Conservation (phyloP, 495 filamentous ascomycete genomes). For the Penicillium pancosmium region DNA sequence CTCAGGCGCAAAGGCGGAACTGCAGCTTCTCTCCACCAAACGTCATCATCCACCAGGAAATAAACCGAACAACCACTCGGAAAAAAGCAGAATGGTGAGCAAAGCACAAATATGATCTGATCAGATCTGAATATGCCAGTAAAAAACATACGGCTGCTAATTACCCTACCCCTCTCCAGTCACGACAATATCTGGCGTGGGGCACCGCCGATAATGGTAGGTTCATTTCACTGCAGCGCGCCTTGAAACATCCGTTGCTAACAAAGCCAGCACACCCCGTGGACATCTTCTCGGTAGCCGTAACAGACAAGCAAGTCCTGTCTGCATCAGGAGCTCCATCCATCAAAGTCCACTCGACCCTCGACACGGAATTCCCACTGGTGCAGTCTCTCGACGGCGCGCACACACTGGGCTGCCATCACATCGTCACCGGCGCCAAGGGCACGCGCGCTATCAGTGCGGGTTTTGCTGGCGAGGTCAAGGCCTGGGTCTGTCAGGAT, state of each 20-base stretch:
- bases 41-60: constrained; percentile 17
- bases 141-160: not conserved
- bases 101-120: no score
- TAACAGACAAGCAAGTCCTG: constrained; percentile 74
- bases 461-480: constrained; percentile 85
- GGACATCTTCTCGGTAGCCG: constrained; percentile 87
- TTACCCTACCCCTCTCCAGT: constrained; percentile 54
- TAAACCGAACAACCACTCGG: no score
- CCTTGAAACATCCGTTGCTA: no score
- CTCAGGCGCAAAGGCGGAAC: constrained; percentile 7
- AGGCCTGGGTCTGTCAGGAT: constrained; percentile 70
- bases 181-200: constrained; percentile 94
- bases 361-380: constrained; percentile 69
- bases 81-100: constrained; percentile 2
- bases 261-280: constrained; percentile 68
- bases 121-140: not conserved
- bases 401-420: constrained; percentile 88
- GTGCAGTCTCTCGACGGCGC: constrained; percentile 72
- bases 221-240: constrained; percentile 8
- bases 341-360: constrained; percentile 75
- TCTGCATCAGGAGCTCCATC: constrained; percentile 82
- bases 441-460: constrained; percentile 75
- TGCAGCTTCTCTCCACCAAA: constrained; percentile 10
- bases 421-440: constrained; percentile 69
- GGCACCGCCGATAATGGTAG: constrained; percentile 87